Conservation (phyloP, 2,329 filamentous ascomycete species). For the Colletotrichum destructivum region DNA sequence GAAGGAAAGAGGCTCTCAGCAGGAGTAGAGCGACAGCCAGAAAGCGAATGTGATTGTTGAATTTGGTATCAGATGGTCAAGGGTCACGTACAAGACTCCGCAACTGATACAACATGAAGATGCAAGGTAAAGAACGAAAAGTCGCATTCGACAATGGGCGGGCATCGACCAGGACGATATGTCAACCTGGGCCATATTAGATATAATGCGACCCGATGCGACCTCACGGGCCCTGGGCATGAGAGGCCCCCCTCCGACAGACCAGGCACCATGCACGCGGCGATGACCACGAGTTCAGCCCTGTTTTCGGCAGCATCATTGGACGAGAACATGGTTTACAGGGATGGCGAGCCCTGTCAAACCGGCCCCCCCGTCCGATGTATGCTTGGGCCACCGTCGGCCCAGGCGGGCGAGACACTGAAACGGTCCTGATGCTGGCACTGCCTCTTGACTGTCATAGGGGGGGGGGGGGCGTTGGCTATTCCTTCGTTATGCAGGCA, state of each 20-base stretch:
- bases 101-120: not conserved
- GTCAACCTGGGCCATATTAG: conserved; percentile 8
- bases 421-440: conserved; percentile 39
- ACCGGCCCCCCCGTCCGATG: conserved; percentile 18
- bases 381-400: conserved; percentile 34
- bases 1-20: not conserved
- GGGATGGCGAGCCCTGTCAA: conserved; percentile 31
- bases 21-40: not conserved
- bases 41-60: conserved; percentile 17
- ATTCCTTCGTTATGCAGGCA: not conserved
- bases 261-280: conserved; percentile 10
- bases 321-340: conserved; percentile 25
- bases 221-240: conserved; percentile 23
- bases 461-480: not conserved
- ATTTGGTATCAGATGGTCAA: conserved; percentile 27
- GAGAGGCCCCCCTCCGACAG: conserved; percentile 13
- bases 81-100: conserved; percentile 1
- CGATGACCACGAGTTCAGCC: conserved; percentile 13
- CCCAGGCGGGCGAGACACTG: conserved; percentile 26
- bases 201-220: conserved; percentile 16
- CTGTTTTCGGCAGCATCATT: conserved; percentile 9
- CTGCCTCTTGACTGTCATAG: conserved; percentile 24
- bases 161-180: not conserved
- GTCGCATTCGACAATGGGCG: not conserved
- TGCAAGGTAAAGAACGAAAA: conserved; percentile 21